Evolutionary conservation across 441 rosid genomes (phyloP).

Genomic region (Bruguiera hainesii): DNA sequence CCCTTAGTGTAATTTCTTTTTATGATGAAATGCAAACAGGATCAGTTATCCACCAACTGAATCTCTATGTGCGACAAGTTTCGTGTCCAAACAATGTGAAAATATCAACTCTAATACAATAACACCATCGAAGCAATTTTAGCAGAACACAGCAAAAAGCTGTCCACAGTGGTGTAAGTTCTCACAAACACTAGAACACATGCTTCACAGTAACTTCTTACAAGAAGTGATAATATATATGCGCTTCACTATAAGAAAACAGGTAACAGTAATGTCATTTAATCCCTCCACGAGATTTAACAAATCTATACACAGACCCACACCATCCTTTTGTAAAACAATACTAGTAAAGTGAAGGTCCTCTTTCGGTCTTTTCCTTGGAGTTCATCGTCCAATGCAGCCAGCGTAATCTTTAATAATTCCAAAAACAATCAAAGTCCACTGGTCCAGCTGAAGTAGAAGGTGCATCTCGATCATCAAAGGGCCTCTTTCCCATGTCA

Average conservation of each 20-base stretch:
- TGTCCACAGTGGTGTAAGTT: neutral
- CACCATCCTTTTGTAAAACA: conserved; percentile 14
- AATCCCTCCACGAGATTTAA: conserved; percentile 18
- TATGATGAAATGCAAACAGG: conserved; percentile 11
- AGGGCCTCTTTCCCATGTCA: conserved; percentile 38
- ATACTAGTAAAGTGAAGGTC: conserved; percentile 16
- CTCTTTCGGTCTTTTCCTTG: conserved; percentile 9
- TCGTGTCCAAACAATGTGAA: neutral
- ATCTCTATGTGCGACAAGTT: conserved; percentile 33
- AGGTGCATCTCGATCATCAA: conserved; percentile 48
- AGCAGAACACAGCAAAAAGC: conserved; percentile 4
- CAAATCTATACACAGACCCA: conserved; percentile 41
- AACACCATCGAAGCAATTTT: no score
- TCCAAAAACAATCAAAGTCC: conserved; percentile 62
- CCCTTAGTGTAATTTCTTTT: neutral
- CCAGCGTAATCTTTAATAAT: conserved; percentile 31
- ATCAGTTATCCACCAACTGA: conserved; percentile 46
- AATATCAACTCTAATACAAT: no score
- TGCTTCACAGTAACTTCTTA: conserved; percentile 20
- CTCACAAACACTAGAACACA: no score
- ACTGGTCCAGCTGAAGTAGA: conserved; percentile 46
- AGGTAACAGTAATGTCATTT: conserved; percentile 10
- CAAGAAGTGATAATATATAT: conserved; percentile 21
- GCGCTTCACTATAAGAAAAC: conserved; percentile 19
- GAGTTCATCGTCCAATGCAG: conserved; percentile 7